Evolutionary conservation across 495 filamentous ascomycete species (phyloP).

Genomic region (Neurospora intermedia): DNA sequence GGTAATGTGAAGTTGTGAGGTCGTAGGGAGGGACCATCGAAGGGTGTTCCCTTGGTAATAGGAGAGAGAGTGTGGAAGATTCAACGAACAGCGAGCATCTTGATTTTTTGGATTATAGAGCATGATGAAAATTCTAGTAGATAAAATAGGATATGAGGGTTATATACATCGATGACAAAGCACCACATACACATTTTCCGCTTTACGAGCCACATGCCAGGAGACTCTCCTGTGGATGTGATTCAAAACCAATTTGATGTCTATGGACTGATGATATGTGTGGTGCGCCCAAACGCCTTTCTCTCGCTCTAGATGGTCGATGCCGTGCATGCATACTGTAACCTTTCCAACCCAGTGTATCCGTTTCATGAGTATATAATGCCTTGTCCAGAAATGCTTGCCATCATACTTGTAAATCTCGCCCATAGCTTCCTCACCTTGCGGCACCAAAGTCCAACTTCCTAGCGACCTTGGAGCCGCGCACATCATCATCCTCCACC

Average conservation of each 20-base stretch:
- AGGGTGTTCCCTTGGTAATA: neutral
- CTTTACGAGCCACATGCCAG: too few relatives aligned
- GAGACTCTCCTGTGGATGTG: neutral
- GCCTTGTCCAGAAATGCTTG: neutral
- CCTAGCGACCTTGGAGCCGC: slow-evolving; percentile 63
- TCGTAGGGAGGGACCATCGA: neutral
- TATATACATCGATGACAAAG: too few relatives aligned
- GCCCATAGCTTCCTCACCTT: slow-evolving; percentile 26
- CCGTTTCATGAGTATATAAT: neutral
- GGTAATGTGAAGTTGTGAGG: slow-evolving; percentile 74
- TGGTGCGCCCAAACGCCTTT: neutral
- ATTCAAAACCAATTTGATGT: neutral
- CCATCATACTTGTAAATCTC: neutral
- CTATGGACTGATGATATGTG: neutral
- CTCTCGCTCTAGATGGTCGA: neutral
- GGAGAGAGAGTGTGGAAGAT: neutral
- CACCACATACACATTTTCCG: too few relatives aligned
- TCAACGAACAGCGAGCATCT: too few relatives aligned
- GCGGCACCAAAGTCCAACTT: slow-evolving; percentile 71
- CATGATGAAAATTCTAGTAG: too few relatives aligned
- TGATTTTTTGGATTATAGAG: too few relatives aligned
- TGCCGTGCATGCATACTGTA: neutral
- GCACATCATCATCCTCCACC: slow-evolving; percentile 44
- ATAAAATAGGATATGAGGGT: too few relatives aligned
- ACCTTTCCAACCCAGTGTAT: neutral